phyloP scores from a whole-genome alignment of 225 moss, liverwort and hornwort genomes.

The Bryoerythrophyllum caledonicum region DNA sequence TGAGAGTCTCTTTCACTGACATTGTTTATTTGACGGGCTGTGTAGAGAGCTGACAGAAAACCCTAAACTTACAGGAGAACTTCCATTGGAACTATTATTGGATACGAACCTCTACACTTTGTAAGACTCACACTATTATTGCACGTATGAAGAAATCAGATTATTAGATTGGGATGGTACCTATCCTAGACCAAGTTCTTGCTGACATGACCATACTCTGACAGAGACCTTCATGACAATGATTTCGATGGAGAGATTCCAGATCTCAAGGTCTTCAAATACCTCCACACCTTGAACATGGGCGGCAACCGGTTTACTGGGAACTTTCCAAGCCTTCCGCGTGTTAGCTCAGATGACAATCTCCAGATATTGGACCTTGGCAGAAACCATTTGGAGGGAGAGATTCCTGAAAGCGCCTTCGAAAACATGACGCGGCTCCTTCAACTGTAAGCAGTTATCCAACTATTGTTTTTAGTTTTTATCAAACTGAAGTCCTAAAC shows the following conservation, averaged over 20 bases:
- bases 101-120: neutral
- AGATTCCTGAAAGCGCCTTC: neutral
- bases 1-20: neutral
- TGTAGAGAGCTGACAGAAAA: slow-evolving; percentile 27
- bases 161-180: neutral
- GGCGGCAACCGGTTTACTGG: slow-evolving; percentile 25
- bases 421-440: slow-evolving; percentile 1
- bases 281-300: slow-evolving; percentile 5
- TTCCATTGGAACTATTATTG: accelerated
- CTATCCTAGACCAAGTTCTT: neutral
- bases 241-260: slow-evolving; percentile 5
- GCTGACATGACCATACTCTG: too few species aligned
- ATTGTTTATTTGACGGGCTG: neutral
- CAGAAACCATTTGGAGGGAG: slow-evolving; percentile 21
- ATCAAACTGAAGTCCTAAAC: neutral
- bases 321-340: neutral
- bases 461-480: too few species aligned
- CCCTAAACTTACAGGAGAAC: neutral
- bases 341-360: neutral
- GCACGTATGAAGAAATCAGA: too few species aligned
- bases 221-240: slow-evolving; percentile 26
- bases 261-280: neutral
- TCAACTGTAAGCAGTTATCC: neutral
- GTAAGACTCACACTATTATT: neutral
- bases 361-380: slow-evolving; percentile 11